Percentiles rank a stretch among this genome's conserved stretches.
Conservation (phyloP, 1,284 basidiomycete species). For the Puccinia novopanici region DNA sequence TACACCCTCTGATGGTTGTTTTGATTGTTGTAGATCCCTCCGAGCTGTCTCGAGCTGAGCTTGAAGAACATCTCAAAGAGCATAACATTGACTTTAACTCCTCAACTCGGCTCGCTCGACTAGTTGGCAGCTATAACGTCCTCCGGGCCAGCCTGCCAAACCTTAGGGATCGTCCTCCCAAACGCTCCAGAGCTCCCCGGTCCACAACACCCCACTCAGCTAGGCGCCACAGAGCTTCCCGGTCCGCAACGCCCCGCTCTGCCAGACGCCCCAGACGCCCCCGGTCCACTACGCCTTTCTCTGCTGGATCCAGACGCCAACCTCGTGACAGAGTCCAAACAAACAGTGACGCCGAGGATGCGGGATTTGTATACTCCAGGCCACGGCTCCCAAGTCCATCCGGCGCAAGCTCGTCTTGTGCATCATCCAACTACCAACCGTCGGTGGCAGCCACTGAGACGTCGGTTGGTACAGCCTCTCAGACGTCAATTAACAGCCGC, state of each 20-base stretch:
- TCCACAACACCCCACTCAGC: background rate
- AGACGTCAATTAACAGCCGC: background rate
- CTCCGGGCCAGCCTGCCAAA: background rate
- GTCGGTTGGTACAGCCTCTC: background rate
- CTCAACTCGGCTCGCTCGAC: background rate
- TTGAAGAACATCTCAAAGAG: background rate
- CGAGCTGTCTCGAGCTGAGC: background rate
- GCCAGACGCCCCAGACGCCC: background rate
- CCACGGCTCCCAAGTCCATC: background rate
- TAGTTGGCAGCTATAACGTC: background rate
- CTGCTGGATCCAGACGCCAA: background rate
- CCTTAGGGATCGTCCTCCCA: background rate
- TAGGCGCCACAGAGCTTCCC: background rate
- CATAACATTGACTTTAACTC: background rate
- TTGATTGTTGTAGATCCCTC: background rate
- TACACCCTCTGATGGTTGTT: background rate
- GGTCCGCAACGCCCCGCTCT: background rate
- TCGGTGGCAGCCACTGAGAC: background rate
- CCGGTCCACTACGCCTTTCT: background rate
- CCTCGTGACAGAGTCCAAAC: background rate
- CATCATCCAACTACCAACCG: slow-evolving; percentile 13
- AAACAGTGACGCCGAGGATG: background rate
- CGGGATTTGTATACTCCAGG: slow-evolving; percentile 8
- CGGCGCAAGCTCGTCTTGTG: background rate
- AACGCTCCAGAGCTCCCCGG: background rate